Base-by-base conservation (phyloP, 1,139 yeast species). In the Zygotorulaspora mrakii region DNA sequence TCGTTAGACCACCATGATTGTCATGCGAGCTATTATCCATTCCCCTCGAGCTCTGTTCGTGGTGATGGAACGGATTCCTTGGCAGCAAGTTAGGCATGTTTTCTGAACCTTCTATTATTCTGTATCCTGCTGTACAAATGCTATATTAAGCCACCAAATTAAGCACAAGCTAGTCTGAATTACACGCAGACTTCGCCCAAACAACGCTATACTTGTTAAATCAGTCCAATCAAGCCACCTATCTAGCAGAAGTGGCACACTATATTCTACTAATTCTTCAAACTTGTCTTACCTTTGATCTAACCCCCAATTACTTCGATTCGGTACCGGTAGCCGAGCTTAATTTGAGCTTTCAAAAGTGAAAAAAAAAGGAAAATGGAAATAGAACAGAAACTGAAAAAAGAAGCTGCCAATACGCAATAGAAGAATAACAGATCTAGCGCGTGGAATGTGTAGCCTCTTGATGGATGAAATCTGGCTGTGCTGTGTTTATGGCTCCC, bases 61-160 rank as follows among this genome's bases (percentile, higher is more conserved):
- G 49, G 28, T 46, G 50, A 26, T 48, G 53, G 37, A 55, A 55
- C 10, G 56, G 57, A 27, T 53, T 53, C 34, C 55, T 52, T 3
- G 57, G 48, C 26, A 55, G 37, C 24, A 54, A 33, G 28, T 39
- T 45, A 1, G 58, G 57, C 58, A 54, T 54, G 12, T 18, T 34
- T 29, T 24, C n/a, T n/a, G n/a, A 16, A 24, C 27, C 27, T 24
- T 11, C 27, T 24, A 9, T 20, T 7, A 7, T 20, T 20, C 9
- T 20, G 23, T n/a, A n/a, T n/a, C n/a, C n/a, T n/a, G n/a, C n/a
- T n/a, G n/a, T n/a, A n/a, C n/a, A n/a, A n/a, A n/a, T n/a, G n/a
- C n/a, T n/a, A n/a, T n/a, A n/a, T n/a, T n/a, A n/a, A n/a, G n/a
- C n/a, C n/a, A n/a, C 22, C 9, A 20, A 20, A 9, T 20, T 20